A percentile compares a stretch with the other conserved stretches of the same genome.
Conservation (phyloP, 352 stramenopile genomes). For the Phytophthora tentaculata region DNA sequence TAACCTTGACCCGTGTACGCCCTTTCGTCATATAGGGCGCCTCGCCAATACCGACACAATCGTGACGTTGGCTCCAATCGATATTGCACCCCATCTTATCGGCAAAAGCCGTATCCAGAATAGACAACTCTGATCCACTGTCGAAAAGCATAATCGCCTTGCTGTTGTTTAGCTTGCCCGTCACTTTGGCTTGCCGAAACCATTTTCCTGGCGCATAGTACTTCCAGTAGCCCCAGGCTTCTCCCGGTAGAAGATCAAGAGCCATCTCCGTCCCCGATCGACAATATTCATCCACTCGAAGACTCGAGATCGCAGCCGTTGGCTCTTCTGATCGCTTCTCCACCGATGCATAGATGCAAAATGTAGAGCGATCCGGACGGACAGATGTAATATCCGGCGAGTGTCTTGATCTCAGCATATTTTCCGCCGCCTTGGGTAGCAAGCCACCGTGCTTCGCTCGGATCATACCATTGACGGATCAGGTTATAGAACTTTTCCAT, state of each 20-base stretch:
- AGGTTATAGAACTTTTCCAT: neutral
- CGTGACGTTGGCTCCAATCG: no score
- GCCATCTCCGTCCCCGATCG: neutral
- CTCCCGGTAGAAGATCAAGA: neutral
- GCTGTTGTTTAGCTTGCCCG: neutral
- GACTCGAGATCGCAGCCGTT: no score
- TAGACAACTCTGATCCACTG: no score
- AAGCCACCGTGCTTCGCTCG: neutral
- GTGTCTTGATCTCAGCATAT: slow-evolving; percentile 15
- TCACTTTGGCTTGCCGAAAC: neutral
- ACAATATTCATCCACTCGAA: neutral
- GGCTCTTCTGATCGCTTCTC: neutral
- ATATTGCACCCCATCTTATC: no score
- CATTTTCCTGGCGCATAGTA: neutral
- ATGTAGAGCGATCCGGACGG: slow-evolving; percentile 1
- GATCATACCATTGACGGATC: slow-evolving; percentile 4
- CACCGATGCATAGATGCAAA: neutral
- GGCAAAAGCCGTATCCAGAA: no score
- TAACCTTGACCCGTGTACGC: no score
- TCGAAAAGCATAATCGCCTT: neutral
- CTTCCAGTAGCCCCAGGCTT: no score
- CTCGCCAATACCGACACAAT: no score
- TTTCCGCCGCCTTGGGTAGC: neutral
- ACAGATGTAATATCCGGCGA: slow-evolving; percentile 8
- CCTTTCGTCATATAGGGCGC: no score